Base-by-base conservation (phyloP, 2,329 filamentous ascomycete species). In the Rhinocladiella similis region DNA sequence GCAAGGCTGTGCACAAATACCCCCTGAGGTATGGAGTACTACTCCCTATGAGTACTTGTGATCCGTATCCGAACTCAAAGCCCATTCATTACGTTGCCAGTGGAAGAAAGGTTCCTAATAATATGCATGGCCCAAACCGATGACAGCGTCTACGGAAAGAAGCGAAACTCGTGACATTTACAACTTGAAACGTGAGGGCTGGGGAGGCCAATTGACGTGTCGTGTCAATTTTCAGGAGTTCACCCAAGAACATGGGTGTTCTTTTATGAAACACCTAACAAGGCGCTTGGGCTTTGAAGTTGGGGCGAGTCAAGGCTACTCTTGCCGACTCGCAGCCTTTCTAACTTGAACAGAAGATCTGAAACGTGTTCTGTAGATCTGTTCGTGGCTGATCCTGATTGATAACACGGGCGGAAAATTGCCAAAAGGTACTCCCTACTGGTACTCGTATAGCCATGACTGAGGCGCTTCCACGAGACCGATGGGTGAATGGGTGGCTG, bases 211-310 rank as follows among this genome's bases (percentile, higher is more conserved):
- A 41, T 16, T 46, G 43, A 27, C 43, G 43, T 12, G 22, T 29
- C 25, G 22, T 20, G 43, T 29, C 43, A 46, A 46, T 22, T 41
- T 41, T 46, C 43, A 46, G 43, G 43, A 46, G 43, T 46, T 16
- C 5, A 22, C 38, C 19, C 38, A 18, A 22, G 2, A 18, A 20
- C 16, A 45, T n/a, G 14, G 18, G 42, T 46, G 43, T 46, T 27
- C 25, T 27, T 46, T n/a, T 16, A 10, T 46, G 43, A 46, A 46
- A 46, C 43, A 46, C 20, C 43, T n/a, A 27, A 46, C 20, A 16
- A 22, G 16, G 29, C 29, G 29, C 29, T 33, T 33, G 10, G 38
- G 18, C 14, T 35, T 5, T 12, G 18, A 19, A 12, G 18, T 12
- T 16, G 38, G 38, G n/a, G 38, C 38, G 38, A 41, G 10, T 16